phyloP scores from a whole-genome alignment of 495 filamentous ascomycete genomes.

The Glonium stellatum region DNA sequence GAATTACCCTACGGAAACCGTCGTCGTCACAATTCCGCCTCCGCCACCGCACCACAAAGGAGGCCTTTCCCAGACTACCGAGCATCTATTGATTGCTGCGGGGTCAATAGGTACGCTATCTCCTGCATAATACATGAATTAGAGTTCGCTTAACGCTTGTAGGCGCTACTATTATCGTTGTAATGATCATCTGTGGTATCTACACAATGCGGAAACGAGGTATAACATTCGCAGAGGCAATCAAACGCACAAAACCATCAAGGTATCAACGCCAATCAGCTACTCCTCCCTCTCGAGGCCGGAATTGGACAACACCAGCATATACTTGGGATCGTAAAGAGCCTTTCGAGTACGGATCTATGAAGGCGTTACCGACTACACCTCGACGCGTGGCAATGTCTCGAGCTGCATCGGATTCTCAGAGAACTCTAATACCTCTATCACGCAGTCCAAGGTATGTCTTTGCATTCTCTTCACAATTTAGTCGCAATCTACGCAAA shows the following conservation, averaged over 20 bases:
- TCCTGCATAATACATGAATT: background rate
- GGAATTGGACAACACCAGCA: slow-evolving; percentile 10
- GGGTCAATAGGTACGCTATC: slow-evolving; percentile 24
- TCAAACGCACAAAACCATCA: slow-evolving; percentile 12
- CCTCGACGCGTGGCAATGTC: slow-evolving; percentile 8
- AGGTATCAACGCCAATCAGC: slow-evolving; percentile 15
- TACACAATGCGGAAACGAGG: slow-evolving; percentile 27
- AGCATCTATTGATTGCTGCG: slow-evolving; percentile 28
- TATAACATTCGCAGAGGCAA: slow-evolving; percentile 13
- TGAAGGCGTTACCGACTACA: slow-evolving; percentile 5
- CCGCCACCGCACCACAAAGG: slow-evolving; percentile 9
- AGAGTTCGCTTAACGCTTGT: slow-evolving; percentile 1
- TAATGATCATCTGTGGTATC: slow-evolving; percentile 22
- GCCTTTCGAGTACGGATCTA: slow-evolving; percentile 10
- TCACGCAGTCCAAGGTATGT: slow-evolving; percentile 19
- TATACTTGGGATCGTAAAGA: background rate
- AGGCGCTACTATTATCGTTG: slow-evolving; percentile 26
- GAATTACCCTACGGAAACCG: background rate
- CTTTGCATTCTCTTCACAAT: background rate
- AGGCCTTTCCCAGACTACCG: slow-evolving; percentile 22
- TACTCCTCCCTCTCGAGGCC: slow-evolving; percentile 5
- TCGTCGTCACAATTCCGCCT: slow-evolving; percentile 5
- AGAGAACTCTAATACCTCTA: slow-evolving; percentile 20
- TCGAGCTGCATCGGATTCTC: slow-evolving; percentile 20
- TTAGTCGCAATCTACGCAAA: background rate